Evolutionary conservation across 1,139 yeast species (phyloP), one percentile per base, ranked within the genome.

Genomic region (Barnettozyma hawaiiensis): DNA sequence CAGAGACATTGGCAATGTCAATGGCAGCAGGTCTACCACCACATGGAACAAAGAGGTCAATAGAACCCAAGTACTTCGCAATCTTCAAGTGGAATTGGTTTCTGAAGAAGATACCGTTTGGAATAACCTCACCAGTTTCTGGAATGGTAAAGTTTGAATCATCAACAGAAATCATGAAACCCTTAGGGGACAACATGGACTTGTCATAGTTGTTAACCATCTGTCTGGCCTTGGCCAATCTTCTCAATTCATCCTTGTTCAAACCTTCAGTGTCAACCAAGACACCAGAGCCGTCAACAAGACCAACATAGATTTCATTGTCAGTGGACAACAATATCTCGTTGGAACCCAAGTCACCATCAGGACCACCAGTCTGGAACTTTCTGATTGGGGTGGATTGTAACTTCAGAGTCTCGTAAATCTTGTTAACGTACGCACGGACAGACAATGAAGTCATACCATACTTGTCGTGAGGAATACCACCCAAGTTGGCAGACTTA

Each of bases 21-120:
- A 92, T 83, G 15, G 97, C 95, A 55, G 85, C 92, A 49, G 98
- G 98, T 67, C 98, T 85, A 55, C 98, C 98, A 66, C 98, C 98
- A 67, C 98, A 92, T 46, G 98, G 98, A 38, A 90, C 97, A 67
- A 92, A 89, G 58, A 84, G 69, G 58, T 83, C 86, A 53, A 90
- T 73, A 28, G 79, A 80, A 43, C 84, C 83, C 54, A 76, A 81
- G 49, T 75, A 73, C 51, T 81, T 79, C 54, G 81, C 76, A 48
- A 83, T 68, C 55, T 79, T 76, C 57, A 87, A 71, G 63, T 92
- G 98, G 81, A 85, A 90, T 37, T 80, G 74, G 66, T 92, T 92
- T 70, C 98, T 81, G 72, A 90, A 92, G n/a, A 83, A 75, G 41
- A 89, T 83, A 57, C 98, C 98, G 59, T 85, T 84, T 44, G 86